phyloP scores from a whole-genome alignment of 768 basidiomycete species.

The Suillus plorans region DNA sequence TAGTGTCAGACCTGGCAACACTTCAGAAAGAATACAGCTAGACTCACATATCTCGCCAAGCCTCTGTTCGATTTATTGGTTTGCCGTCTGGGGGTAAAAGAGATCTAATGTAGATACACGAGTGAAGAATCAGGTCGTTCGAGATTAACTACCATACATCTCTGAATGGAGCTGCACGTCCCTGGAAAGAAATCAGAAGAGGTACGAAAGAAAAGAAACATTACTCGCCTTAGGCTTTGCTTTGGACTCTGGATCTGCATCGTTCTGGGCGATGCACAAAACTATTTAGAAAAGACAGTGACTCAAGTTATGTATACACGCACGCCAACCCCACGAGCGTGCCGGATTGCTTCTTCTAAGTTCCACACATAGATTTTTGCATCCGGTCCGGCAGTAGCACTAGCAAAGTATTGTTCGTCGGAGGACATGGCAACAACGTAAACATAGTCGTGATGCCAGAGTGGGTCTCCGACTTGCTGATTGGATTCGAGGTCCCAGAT shows the following conservation, averaged over 20 bases:
- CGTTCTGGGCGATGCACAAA: neutral
- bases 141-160: neutral
- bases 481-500: neutral
- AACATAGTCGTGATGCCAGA: slow-evolving; percentile 36
- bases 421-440: slow-evolving; percentile 65
- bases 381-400: slow-evolving; percentile 65
- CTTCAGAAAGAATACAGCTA: neutral
- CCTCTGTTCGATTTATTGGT: too few species aligned
- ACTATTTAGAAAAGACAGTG: neutral
- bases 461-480: slow-evolving; percentile 28
- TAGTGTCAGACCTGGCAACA: neutral
- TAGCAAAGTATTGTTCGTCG: slow-evolving; percentile 79
- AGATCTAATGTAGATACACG: too few species aligned
- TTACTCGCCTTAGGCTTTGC: neutral
- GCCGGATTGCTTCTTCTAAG: slow-evolving; percentile 35
- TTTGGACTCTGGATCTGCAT: neutral
- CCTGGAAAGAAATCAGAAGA: neutral
- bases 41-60: neutral
- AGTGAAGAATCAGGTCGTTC: too few species aligned
- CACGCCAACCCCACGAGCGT: neutral
- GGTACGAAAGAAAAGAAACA: neutral
- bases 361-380: slow-evolving; percentile 80
- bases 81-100: too few species aligned
- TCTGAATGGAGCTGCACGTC: neutral
- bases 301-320: neutral